Evolutionary conservation across 768 basidiomycete species (phyloP).

Genomic region (Lactarius tabidus): DNA sequence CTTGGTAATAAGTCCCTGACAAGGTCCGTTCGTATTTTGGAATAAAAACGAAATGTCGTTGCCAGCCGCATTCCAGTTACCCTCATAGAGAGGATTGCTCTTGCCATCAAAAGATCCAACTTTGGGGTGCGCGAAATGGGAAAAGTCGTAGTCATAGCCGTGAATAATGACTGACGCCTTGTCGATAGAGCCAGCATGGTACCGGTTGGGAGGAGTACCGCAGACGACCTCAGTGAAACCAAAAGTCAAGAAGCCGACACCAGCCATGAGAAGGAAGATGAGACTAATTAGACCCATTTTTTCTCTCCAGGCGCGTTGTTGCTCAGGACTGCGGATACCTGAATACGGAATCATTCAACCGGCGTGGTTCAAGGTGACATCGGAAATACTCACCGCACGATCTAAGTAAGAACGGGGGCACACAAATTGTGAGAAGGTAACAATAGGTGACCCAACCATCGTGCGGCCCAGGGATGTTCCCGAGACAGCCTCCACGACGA

Average conservation of each 20-base stretch:
- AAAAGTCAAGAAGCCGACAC: constrained; percentile 96
- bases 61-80: constrained; percentile 72
- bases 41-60: constrained; percentile 94
- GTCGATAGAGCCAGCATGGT: constrained; percentile 72
- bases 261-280: constrained; percentile 81
- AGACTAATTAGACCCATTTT: constrained; percentile 91
- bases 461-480: constrained; percentile 83
- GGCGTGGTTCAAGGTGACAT: neutral
- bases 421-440: constrained; percentile 72
- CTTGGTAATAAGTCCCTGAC: constrained; percentile 70
- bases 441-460: constrained; percentile 96
- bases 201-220: constrained; percentile 79
- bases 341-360: neutral
- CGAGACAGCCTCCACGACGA: constrained; percentile 54
- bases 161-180: constrained; percentile 87
- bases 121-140: constrained; percentile 78
- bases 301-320: constrained; percentile 96
- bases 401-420: constrained; percentile 74
- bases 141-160: constrained; percentile 90
- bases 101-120: constrained; percentile 71
- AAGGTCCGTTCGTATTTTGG: constrained; percentile 86
- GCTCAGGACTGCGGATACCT: constrained; percentile 89
- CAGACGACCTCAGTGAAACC: constrained; percentile 96
- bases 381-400: constrained; percentile 62
- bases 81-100: constrained; percentile 78